Conservation (phyloP, 75 land plant genomes). For the Cunninghamia lanceolata region DNA sequence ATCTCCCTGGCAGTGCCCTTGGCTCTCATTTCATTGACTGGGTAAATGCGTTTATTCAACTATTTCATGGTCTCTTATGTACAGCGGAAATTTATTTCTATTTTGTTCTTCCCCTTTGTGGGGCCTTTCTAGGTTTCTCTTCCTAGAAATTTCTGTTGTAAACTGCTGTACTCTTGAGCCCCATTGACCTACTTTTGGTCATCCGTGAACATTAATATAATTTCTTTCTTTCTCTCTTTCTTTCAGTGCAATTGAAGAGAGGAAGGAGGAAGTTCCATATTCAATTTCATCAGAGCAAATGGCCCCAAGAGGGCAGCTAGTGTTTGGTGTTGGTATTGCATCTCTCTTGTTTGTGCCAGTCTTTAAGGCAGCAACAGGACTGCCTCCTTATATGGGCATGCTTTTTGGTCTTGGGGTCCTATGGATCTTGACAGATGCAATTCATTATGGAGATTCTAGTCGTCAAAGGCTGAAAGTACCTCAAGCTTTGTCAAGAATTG, state of each 20-base stretch:
- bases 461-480: constrained; percentile 89
- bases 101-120: no score
- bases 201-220: no score
- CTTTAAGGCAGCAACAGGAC: constrained; percentile 87
- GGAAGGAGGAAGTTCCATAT: constrained; percentile 31
- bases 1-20: constrained; percentile 84
- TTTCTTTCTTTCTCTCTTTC: neutral
- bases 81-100: neutral
- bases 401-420: constrained; percentile 91
- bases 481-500: constrained; percentile 93
- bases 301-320: constrained; percentile 72
- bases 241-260: constrained; percentile 71
- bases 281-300: constrained; percentile 67
- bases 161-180: no score
- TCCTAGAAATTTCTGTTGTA: no score
- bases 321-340: constrained; percentile 82
- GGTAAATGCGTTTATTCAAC: constrained; percentile 25
- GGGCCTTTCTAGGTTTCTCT: no score
- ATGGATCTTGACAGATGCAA: constrained; percentile 95
- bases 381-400: constrained; percentile 96
- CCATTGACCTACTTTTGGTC: no score
- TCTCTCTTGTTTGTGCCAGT: constrained; percentile 91
- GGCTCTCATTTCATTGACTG: constrained; percentile 78
- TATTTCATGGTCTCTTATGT: no score
- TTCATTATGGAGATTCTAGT: constrained; percentile 89